Evolutionary conservation across 148 eudicot species (phyloP), one percentile per base, ranked within the genome.

Genomic region (Rhododendron williamsianum): DNA sequence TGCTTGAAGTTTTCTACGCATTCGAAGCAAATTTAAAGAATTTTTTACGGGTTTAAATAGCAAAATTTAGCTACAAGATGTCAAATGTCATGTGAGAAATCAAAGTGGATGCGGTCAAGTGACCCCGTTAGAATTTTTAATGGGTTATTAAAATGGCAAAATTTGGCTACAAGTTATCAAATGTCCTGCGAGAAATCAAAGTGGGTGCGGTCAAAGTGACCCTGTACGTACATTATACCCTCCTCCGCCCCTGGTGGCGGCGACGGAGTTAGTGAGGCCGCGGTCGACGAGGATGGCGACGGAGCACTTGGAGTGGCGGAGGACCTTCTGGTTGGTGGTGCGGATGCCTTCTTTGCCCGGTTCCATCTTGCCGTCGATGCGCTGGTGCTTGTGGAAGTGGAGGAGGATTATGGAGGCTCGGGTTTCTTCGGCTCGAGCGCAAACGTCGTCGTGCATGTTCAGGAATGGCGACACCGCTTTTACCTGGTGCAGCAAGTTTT

Each of bases 331-430:
- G 84, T 97, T 95, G 3, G 95, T 95, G 0, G 89, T 88, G 77
- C 99, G 86, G 56, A 97, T 89, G 9, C 98, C 96, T 51, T 92
- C 98, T 86, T 92, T 95, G 3, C 94, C 95, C 11, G 86, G 90
- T 85, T 97, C 99, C 91, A 97, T 90, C 83, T 95, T 95, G 12
- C 99, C 98, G 80, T 97, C 98, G 52, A 97, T 97, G 45, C 99
- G 82, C 76, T 92, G 98, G 86, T 94, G 98, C 85, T 97, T 97
- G 88, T 97, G 99, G 81, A 94, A 97, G 54, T 97, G 98, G 16
- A 97, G 87, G 60, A 97, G 89, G 13, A 97, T 60, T 21, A 97
- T 78, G 0, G 98, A 94, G 13, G 98, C 94, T 27, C 99, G 92
- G 23, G 91, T 78, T 21, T 97, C 98, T 69, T 88, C 92, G 4